Evolutionary conservation across 1,284 basidiomycete species (phyloP), one percentile per base, ranked within the genome.

Genomic region (Austroboletus novae-zelandiae): DNA sequence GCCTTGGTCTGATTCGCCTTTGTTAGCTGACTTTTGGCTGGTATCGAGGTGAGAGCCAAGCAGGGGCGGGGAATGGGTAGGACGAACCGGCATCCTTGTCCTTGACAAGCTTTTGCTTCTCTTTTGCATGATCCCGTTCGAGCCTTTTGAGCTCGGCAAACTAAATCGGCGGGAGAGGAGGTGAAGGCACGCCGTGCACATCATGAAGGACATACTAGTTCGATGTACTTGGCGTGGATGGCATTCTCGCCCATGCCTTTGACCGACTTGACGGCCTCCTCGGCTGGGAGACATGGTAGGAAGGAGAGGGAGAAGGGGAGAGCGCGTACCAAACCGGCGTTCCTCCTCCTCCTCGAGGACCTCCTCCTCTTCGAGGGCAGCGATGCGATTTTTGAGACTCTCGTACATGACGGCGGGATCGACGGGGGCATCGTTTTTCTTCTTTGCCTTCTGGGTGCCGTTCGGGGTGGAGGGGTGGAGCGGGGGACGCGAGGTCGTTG

Each of bases 401-500:
- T 91, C 89, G 65, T 91, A 91, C 86, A 91, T 89, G 45, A 83
- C 78, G 7, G 83, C 85, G 46, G 88, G 88, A 70, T 91, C 89
- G 45, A 89, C 78, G 11, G 84, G 83, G 17, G 75, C 66, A 48
- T 87, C 84, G 56, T 74, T 77, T 67, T 81, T 85, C 74, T 86
- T 86, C 79, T 85, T 87, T 41, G 75, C 70, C 66, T 84, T 83
- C 54, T 74, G 71, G 17, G 53, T 47, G 43, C 77, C 79, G 61
- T 81, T 79, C 53, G 70, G 67, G 40, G 58, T 34, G 48, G 62
- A 44, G 45, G 67, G 61, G 57, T 72, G 69, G 34, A 62, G 53
- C 23, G 63, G 53, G 47, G 69, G 45, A 46, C 65, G 64, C 61
- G 64, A 52, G 43, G 58, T 31, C 46, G 62, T 30, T 23, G 20